Percentiles rank a stretch among this genome's conserved stretches.
phyloP scores from a whole-genome alignment of 2,329 filamentous ascomycete genomes.

The Cladosporium austrohemisphaericum region DNA sequence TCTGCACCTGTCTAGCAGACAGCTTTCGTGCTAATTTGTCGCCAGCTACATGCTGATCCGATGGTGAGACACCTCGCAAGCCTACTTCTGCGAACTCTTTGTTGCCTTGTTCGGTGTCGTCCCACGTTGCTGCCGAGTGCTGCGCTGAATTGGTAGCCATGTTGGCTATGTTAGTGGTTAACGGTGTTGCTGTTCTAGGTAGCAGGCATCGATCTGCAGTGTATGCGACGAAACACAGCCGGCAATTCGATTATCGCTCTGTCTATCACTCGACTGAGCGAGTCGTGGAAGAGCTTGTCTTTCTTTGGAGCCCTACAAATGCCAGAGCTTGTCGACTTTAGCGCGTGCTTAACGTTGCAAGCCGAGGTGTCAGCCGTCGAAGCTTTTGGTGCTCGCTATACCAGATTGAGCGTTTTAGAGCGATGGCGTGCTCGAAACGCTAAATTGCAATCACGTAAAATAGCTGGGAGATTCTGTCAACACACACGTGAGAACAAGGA shows the following conservation, averaged over 20 bases:
- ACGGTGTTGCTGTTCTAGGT: not conserved
- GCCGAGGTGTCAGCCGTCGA: slow-evolving; percentile 5
- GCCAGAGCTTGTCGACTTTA: not conserved
- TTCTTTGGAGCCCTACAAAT: not conserved
- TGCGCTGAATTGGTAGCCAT: not conserved
- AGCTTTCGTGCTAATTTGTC: slow-evolving; percentile 49
- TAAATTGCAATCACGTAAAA: not conserved
- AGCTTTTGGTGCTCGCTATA: slow-evolving; percentile 6
- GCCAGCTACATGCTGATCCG: not conserved
- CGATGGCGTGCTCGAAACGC: slow-evolving; percentile 8
- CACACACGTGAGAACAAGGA: too few species aligned
- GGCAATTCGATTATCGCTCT: not conserved
- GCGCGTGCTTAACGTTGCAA: slow-evolving; percentile 10
- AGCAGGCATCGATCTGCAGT: not conserved
- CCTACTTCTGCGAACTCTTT: slow-evolving; percentile 6
- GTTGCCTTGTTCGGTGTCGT: slow-evolving; percentile 2
- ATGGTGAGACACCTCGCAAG: not conserved
- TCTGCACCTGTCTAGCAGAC: slow-evolving; percentile 54
- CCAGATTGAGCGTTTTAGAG: not conserved
- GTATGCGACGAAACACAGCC: too few species aligned
- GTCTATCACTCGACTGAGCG: not conserved
- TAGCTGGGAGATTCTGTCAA: not conserved
- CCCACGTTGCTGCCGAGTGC: not conserved
- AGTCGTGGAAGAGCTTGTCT: not conserved
- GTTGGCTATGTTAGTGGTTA: not conserved